Percentiles rank a stretch among this genome's conserved stretches.
Conservation (phyloP, 2,329 filamentous ascomycete genomes). For the Aspergillus melleus region DNA sequence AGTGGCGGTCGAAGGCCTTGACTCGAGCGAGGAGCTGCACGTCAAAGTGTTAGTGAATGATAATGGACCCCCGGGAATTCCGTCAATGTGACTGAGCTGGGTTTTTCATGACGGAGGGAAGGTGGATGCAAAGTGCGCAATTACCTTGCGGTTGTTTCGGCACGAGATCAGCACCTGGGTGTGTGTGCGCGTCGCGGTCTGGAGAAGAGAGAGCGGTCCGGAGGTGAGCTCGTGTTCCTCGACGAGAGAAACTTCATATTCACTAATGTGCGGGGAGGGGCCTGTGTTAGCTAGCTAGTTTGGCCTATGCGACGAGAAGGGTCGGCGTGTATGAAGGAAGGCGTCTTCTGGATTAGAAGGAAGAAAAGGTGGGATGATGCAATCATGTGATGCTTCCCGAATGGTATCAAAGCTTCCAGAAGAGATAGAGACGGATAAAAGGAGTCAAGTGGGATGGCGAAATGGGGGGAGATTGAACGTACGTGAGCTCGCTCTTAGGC, state of each 20-base stretch:
- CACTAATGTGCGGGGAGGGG: slow-evolving; percentile 52
- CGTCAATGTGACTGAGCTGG: neutral
- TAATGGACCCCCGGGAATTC: neutral
- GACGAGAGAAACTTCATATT: slow-evolving; percentile 84
- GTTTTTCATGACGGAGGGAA: neutral
- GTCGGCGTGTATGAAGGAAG: slow-evolving; percentile 12
- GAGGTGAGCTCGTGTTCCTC: slow-evolving; percentile 79
- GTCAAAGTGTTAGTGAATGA: neutral
- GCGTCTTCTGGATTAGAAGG: slow-evolving; percentile 8
- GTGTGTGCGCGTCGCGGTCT: slow-evolving; percentile 92
- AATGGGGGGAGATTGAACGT: slow-evolving; percentile 42
- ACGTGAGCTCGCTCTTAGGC: slow-evolving; percentile 89
- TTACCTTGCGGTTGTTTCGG: slow-evolving; percentile 87
- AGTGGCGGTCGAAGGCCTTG: slow-evolving; percentile 97
- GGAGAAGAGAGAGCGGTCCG: slow-evolving; percentile 86
- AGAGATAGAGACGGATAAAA: slow-evolving; percentile 9
- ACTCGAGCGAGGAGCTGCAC: slow-evolving; percentile 77
- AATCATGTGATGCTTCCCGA: neutral
- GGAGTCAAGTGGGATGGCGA: neutral
- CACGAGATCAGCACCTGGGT: slow-evolving; percentile 95
- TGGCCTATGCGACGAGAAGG: slow-evolving; percentile 18
- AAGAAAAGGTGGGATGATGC: neutral
- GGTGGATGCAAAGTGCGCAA: neutral
- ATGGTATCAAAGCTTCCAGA: neutral
- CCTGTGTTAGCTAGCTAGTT: slow-evolving; percentile 24